Conservation (phyloP, 441 rosid species). For the Theobroma grandiflorum region DNA sequence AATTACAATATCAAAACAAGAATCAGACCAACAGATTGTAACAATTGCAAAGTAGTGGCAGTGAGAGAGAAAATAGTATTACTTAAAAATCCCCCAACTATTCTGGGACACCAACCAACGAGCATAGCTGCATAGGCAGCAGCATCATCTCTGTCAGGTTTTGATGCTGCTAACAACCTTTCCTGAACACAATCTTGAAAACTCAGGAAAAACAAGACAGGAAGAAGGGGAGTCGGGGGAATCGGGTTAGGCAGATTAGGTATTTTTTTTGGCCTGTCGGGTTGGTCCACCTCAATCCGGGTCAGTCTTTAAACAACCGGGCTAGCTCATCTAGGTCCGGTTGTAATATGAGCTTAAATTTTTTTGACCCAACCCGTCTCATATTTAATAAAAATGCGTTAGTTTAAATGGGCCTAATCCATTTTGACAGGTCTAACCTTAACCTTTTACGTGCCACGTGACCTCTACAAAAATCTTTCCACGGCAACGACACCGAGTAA, state of each 20-base stretch:
- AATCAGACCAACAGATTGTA: neutral
- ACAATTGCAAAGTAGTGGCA: neutral
- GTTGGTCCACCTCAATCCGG: no score
- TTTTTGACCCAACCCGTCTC: no score
- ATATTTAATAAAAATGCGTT: no score
- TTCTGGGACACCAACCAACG: conserved; percentile 94
- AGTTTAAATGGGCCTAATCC: no score
- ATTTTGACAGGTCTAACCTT: no score
- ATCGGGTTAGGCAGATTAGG: no score
- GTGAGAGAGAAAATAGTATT: neutral
- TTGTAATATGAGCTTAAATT: no score
- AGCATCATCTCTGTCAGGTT: conserved; percentile 68
- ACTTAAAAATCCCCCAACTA: neutral
- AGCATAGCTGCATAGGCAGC: conserved; percentile 78
- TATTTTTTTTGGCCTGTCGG: no score
- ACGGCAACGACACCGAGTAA: neutral
- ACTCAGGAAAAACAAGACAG: conserved; percentile 36
- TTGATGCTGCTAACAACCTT: conserved; percentile 56
- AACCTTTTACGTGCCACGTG: neutral
- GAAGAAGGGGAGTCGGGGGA: no score
- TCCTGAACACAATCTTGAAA: conserved; percentile 48
- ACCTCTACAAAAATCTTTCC: neutral
- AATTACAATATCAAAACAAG: neutral
- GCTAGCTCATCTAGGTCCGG: no score
- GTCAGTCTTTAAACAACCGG: no score